Evolutionary conservation across 2,329 filamentous ascomycete species (phyloP).

Genomic region (Didymosphaeria variabile): DNA sequence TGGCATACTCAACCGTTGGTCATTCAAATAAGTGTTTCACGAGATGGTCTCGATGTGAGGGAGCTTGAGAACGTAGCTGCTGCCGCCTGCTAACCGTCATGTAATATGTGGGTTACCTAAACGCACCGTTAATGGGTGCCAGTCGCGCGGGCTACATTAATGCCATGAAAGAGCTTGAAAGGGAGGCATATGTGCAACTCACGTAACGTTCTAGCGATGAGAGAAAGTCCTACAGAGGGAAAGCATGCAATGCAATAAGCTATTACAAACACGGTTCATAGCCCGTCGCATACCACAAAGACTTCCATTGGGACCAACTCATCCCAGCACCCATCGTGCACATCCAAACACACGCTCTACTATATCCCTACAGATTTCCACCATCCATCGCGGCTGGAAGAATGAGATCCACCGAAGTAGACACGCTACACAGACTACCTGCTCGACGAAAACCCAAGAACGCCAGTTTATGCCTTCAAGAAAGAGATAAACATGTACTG

Average conservation of each 20-base stretch:
- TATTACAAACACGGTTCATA: constrained; percentile 9
- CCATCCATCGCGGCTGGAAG: neutral
- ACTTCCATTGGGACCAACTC: neutral
- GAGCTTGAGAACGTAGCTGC: neutral
- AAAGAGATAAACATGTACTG: neutral
- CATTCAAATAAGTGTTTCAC: neutral
- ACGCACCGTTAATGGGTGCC: too few relatives aligned
- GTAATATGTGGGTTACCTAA: too few relatives aligned
- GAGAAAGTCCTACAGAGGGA: neutral
- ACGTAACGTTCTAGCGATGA: neutral
- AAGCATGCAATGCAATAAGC: neutral
- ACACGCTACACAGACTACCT: constrained; percentile 6
- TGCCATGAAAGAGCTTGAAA: neutral
- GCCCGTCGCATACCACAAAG: constrained; percentile 2
- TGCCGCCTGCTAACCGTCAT: neutral
- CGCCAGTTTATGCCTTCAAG: constrained; percentile 1
- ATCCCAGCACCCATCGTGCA: neutral
- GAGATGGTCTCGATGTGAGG: neutral
- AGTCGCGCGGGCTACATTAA: too few relatives aligned
- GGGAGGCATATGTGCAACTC: neutral
- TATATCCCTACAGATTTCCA: neutral
- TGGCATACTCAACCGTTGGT: neutral
- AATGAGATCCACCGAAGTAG: neutral
- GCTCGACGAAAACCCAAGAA: neutral
- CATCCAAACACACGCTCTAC: neutral